Base-by-base conservation (phyloP, 768 basidiomycete genomes). In the Termitomyces sp. region DNA sequence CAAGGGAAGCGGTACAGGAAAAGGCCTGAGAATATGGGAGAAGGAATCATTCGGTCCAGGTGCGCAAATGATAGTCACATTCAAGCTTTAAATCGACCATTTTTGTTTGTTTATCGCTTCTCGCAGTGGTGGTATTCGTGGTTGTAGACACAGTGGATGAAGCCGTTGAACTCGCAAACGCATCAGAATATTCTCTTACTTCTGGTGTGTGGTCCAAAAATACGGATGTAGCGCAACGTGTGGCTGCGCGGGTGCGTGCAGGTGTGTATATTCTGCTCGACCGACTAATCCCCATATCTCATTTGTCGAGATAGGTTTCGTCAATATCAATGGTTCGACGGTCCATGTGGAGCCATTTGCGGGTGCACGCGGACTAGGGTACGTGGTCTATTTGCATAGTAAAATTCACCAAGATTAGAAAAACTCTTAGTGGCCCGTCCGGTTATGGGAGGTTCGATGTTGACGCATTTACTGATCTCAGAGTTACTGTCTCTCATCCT, bases 21-120 rank as follows among this genome's bases (percentile, higher is more conserved):
- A 82, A 46, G 55, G 50, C 15, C 5, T 79, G 73, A 62, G 69
- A 28, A 54, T 80, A 12, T 85, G 82, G 82, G 73, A 81, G 22
- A 63, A 73, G 30, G 87, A 88, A 66, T 76, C 78, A 1, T 87
- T 87, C 65, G 83, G 83, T 0, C 85, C 81, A 48, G 79, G 81
- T 79, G 38, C 19, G 63, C 44, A 22, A 10, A 15, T 38, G 17
- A 37, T 11, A 22, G 45, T 37, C 14, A 5, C 22, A 44, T 53
- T 35, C n/a, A 6, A 35, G 4, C 2, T 38, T 17, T 8, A 5
- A 22, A n/a, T 2, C 38, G 2, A 17, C 5, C 7, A 8, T 22
- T 17, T n/a, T 28, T 12, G 26, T 34, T 8, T 19, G 12, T 7
- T 24, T 28, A 50, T 50, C 12, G 24, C n/a, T 50, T 24, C 24